phyloP scores from a whole-genome alignment of 768 basidiomycete genomes.

The Baorangia bicolor region DNA sequence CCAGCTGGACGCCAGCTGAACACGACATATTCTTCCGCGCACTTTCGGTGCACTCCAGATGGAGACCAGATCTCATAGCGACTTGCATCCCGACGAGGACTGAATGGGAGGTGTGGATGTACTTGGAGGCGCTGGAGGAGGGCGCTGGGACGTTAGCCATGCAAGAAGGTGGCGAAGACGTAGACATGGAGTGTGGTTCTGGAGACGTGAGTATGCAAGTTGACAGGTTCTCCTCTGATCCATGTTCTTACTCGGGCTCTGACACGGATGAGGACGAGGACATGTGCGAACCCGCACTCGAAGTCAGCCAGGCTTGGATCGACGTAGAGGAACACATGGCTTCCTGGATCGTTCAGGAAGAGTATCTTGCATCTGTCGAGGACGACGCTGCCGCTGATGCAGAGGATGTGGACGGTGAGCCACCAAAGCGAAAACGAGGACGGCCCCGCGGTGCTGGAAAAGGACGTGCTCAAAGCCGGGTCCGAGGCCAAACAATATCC shows the following conservation, averaged over 20 bases:
- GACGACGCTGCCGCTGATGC: neutral
- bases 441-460: slow-evolving; percentile 1
- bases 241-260: slow-evolving; percentile 12
- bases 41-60: slow-evolving; percentile 61
- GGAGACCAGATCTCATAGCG: slow-evolving; percentile 77
- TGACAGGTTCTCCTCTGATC: slow-evolving; percentile 25
- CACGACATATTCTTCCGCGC: slow-evolving; percentile 72
- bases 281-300: slow-evolving; percentile 31
- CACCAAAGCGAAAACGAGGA: slow-evolving; percentile 13
- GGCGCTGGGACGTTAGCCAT: slow-evolving; percentile 16
- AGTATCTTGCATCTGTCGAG: slow-evolving; percentile 5
- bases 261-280: neutral
- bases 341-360: slow-evolving; percentile 16
- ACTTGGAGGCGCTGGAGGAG: slow-evolving; percentile 52
- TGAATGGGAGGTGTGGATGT: slow-evolving; percentile 64
- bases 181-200: neutral
- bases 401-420: neutral
- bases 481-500: neutral
- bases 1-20: slow-evolving; percentile 65
- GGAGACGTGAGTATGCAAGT: slow-evolving; percentile 4
- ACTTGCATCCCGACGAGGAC: slow-evolving; percentile 63
- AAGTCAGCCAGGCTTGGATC: slow-evolving; percentile 38
- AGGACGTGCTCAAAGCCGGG: neutral
- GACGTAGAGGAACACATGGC: slow-evolving; percentile 36
- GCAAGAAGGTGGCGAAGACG: slow-evolving; percentile 13